Evolutionary conservation across 306 rosid species (phyloP).

Genomic region (Acmispon strigosus): DNA sequence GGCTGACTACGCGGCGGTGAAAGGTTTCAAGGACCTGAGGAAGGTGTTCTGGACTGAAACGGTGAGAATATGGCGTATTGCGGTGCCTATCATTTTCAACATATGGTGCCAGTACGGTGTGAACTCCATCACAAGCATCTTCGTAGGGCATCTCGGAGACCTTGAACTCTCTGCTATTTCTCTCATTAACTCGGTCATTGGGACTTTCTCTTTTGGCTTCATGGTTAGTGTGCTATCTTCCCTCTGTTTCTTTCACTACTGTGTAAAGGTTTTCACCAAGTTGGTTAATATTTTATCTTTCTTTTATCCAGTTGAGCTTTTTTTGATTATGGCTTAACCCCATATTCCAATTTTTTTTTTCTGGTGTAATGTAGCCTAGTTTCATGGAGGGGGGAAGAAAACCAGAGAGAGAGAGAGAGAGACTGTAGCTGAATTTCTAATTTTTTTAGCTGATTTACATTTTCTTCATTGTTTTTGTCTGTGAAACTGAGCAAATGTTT

Average conservation of each 20-base stretch:
- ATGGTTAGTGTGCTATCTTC: slow-evolving; percentile 40
- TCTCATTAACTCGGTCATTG: slow-evolving; percentile 56
- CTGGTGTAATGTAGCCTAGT: background rate
- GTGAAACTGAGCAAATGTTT: background rate
- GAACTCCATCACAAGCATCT: slow-evolving; percentile 53
- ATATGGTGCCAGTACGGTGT: slow-evolving; percentile 46
- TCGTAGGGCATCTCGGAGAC: slow-evolving; percentile 78
- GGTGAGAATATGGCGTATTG: slow-evolving; percentile 49
- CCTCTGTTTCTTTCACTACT: background rate
- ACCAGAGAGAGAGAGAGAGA: no score
- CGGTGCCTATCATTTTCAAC: slow-evolving; percentile 42
- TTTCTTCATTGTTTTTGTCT: background rate
- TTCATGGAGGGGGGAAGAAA: background rate
- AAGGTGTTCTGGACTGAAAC: slow-evolving; percentile 41
- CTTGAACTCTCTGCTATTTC: slow-evolving; percentile 73
- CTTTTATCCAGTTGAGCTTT: background rate
- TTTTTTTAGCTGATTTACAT: background rate
- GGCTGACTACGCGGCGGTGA: slow-evolving; percentile 41
- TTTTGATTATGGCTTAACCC: background rate
- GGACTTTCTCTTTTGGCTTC: slow-evolving; percentile 73
- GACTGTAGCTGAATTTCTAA: background rate
- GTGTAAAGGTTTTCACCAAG: no score
- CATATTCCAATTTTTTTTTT: background rate
- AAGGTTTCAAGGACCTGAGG: slow-evolving; percentile 6
- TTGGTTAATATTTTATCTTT: background rate